Percentiles rank a stretch among this genome's conserved stretches.
Conservation (phyloP, 2,329 filamentous ascomycete species). For the Thelonectria rubi region DNA sequence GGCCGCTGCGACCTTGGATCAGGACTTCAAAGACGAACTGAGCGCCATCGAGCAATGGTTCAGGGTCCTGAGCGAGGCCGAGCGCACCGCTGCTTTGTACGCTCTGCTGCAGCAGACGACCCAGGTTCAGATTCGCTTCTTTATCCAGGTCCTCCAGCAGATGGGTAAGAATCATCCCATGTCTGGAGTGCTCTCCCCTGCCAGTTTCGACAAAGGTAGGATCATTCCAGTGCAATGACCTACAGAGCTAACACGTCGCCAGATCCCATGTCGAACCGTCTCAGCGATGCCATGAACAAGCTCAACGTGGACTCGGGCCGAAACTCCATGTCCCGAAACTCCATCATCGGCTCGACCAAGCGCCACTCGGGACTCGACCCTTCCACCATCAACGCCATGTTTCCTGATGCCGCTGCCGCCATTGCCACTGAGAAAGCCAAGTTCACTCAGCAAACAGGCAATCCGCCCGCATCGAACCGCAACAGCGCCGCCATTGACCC, state of each 20-base stretch:
- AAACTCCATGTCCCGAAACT: constrained; percentile 84
- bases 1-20: constrained; percentile 97
- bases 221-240: constrained; percentile 13
- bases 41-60: constrained; percentile 99
- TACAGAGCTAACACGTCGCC: constrained; percentile 30
- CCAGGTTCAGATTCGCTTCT: constrained; percentile 98
- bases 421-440: constrained; percentile 98
- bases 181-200: constrained; percentile 92
- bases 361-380: constrained; percentile 94
- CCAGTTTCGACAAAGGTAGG: constrained; percentile 95
- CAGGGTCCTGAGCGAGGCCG: constrained; percentile 93
- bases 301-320: constrained; percentile 86
- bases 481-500: constrained; percentile 86
- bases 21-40: constrained; percentile 99
- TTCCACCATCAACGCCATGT: constrained; percentile 97
- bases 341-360: constrained; percentile 78
- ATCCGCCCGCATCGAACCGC: constrained; percentile 87
- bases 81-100: constrained; percentile 94
- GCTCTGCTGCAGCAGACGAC: constrained; percentile 97
- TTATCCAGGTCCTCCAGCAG: constrained; percentile 97
- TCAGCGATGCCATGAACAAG: constrained; percentile 97
- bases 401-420: constrained; percentile 96
- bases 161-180: constrained; percentile 99
- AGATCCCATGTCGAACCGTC: constrained; percentile 97
- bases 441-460: constrained; percentile 94